phyloP scores from a whole-genome alignment of 1,284 basidiomycete species.

The Puccinia brachypodii region DNA sequence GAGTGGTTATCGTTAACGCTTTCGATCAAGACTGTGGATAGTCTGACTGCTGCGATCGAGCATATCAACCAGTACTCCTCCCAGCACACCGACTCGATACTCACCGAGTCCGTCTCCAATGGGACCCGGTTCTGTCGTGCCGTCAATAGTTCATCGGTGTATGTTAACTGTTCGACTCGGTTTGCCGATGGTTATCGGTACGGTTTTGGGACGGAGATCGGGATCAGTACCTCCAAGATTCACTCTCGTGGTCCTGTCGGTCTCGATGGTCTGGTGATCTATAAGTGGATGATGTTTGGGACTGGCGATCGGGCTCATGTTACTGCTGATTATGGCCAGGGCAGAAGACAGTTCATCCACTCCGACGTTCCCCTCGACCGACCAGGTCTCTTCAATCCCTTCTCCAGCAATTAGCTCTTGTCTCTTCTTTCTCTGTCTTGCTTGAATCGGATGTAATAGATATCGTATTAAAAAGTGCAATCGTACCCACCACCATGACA shows the following conservation, averaged over 20 bases:
- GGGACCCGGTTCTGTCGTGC: slow-evolving; percentile 78
- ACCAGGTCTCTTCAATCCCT: slow-evolving; percentile 7
- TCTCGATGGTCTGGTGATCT: slow-evolving; percentile 87
- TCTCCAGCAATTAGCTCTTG: background rate
- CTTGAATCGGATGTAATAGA: background rate
- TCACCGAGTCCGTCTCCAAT: slow-evolving; percentile 72
- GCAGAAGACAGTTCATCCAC: slow-evolving; percentile 63
- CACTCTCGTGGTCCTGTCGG: slow-evolving; percentile 97
- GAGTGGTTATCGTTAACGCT: slow-evolving; percentile 84
- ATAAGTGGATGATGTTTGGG: slow-evolving; percentile 88
- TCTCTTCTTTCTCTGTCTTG: background rate
- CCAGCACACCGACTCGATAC: slow-evolving; percentile 91
- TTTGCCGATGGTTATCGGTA: slow-evolving; percentile 98
- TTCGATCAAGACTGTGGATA: slow-evolving; percentile 73
- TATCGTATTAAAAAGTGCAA: too few species aligned
- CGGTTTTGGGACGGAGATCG: slow-evolving; percentile 96
- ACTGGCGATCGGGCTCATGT: slow-evolving; percentile 71
- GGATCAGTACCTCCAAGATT: slow-evolving; percentile 92
- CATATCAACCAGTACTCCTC: slow-evolving; percentile 93
- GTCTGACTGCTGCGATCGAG: slow-evolving; percentile 71
- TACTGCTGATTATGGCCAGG: slow-evolving; percentile 73
- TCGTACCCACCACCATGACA: too few species aligned
- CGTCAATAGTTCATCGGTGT: slow-evolving; percentile 88
- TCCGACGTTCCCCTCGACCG: background rate
- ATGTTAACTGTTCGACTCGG: slow-evolving; percentile 88